These are phyloP conservation scores for Metarhizium robertsii DNA, from an alignment of 2,329 filamentous ascomycete species.

Conservation along the genomic window DNA sequence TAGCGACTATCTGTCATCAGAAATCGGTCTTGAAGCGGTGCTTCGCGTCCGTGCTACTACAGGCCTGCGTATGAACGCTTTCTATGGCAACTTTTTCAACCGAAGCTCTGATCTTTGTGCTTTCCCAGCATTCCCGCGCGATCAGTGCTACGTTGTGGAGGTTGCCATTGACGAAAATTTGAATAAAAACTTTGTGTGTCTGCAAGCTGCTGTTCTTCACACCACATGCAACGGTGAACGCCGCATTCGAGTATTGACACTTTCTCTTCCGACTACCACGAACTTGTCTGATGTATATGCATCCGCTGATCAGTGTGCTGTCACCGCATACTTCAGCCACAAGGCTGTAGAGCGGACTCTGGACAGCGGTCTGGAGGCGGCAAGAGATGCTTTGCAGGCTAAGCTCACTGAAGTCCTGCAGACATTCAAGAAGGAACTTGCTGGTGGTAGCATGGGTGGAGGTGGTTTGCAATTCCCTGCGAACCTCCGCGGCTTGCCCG, in stretches of 20 bases:
- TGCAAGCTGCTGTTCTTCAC: conserved; percentile 91
- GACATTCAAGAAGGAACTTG: conserved; percentile 95
- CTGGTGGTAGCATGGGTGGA: conserved; percentile 89
- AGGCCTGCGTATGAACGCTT: conserved; percentile 90
- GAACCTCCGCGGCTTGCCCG: conserved; percentile 79
- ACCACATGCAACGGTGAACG: conserved; percentile 97
- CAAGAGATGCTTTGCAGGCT: conserved; percentile 79
- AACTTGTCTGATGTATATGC: conserved; percentile 87
- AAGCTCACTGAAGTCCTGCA: conserved; percentile 89
- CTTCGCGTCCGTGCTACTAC: conserved; percentile 92
- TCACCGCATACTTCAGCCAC: conserved; percentile 91
- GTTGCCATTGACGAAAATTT: conserved; percentile 95
- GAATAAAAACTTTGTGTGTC: conserved; percentile 81
- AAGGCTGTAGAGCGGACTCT: conserved; percentile 91
- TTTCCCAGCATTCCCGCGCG: conserved; percentile 94
- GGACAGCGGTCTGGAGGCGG: conserved; percentile 78
- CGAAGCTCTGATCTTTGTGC: conserved; percentile 94
- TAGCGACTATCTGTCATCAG: conserved; percentile 90
- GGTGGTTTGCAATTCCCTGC: conserved; percentile 90
- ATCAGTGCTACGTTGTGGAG: conserved; percentile 96
- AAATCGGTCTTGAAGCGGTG: conserved; percentile 93
- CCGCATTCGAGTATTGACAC: conserved; percentile 86
- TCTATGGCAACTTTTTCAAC: conserved; percentile 99
- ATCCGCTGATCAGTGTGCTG: conserved; percentile 86
- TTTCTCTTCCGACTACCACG: conserved; percentile 87